Percentiles rank a stretch among this genome's conserved stretches.
Evolutionary conservation across 2,329 filamentous ascomycete genomes (phyloP).

Genomic region (Drechmeria coniospora): DNA sequence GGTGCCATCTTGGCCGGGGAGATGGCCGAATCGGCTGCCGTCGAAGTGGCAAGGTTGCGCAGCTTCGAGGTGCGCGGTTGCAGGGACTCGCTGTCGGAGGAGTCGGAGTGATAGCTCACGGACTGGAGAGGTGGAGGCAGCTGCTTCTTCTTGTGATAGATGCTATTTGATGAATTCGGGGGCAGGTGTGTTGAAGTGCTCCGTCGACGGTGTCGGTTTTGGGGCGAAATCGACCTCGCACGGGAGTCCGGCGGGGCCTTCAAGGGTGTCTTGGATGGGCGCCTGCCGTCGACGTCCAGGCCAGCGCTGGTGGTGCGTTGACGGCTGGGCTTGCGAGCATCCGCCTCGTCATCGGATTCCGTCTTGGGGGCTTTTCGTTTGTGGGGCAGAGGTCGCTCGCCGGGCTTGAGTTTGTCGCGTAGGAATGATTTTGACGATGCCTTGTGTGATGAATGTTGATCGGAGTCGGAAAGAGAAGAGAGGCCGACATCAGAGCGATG

Average conservation of each 20-base stretch:
- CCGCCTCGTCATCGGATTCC: constrained; percentile 43
- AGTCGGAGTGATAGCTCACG: constrained; percentile 51
- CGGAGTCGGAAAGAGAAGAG: constrained; percentile 40
- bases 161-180: constrained; percentile 36
- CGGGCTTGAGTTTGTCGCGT: constrained; percentile 31
- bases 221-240: constrained; percentile 43
- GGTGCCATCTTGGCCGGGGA: constrained; percentile 53
- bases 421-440: constrained; percentile 26
- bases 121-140: constrained; percentile 45
- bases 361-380: constrained; percentile 38
- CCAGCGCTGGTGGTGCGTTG: constrained; percentile 32
- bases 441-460: constrained; percentile 30
- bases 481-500: constrained; percentile 23
- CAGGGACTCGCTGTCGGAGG: constrained; percentile 44
- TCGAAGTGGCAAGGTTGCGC: constrained; percentile 38
- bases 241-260: constrained; percentile 17
- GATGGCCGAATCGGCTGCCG: constrained; percentile 42
- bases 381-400: constrained; percentile 29
- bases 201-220: constrained; percentile 40
- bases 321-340: constrained; percentile 37
- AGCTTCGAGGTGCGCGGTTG: constrained; percentile 43
- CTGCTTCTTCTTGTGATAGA: constrained; percentile 45
- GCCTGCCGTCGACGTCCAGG: constrained; percentile 21
- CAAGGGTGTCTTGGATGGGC: constrained; percentile 14
- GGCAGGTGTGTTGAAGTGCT: constrained; percentile 50